Base-by-base conservation (phyloP, 371 early-diverging fungal species). In the Mucor irregularis region DNA sequence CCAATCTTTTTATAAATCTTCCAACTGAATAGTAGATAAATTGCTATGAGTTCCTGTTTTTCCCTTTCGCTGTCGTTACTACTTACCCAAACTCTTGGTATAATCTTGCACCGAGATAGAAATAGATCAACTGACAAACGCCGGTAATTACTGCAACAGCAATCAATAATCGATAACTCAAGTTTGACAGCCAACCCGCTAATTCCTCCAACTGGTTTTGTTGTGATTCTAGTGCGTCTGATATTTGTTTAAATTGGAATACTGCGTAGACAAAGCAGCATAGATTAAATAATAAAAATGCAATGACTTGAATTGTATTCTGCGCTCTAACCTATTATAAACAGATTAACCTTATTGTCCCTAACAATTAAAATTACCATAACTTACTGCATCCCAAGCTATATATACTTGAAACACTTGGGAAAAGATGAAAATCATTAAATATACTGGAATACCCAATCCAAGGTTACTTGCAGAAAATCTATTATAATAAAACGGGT, bases 281-380 rank as follows among this genome's bases (percentile, higher is more conserved):
- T 25, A 88, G 43, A 64, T 94, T 90, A 75, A 94, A 91, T 34
- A 89, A 46, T 33, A 94, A 75, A 57, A 92, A 86, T 4, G 88
- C 90, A 57, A 94, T 86, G 30, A 94, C 80, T 68, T 95, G 94
- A 54, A 95, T 91, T 1, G 92, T 94, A 71, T 96, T 95, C 69
- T 89, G 81, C 39, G 84, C 80, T 33, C 82, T 84, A 4, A 90
- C 79, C 92, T 91, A 72, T 44, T 24, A 24, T 19, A 46, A 48
- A 48, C 44, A 26, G 26, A 9, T 39, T 39, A 17, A n/a, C 16
- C 13, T 35, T 35, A 3, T 35, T 35, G 8, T 34, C n/a, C n/a
- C n/a, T 34, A 6, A 10, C 13, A 42, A 8, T 19, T 7, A 64
- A 29, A 43, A 26, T n/a, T 5, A 28, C 14, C 45, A 42, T 35